A percentile compares a stretch with the other conserved stretches of the same genome.
These are phyloP conservation scores for Amphibolis antarctica DNA, from an alignment of 106 monocot genomes.

Conservation along the genomic window DNA sequence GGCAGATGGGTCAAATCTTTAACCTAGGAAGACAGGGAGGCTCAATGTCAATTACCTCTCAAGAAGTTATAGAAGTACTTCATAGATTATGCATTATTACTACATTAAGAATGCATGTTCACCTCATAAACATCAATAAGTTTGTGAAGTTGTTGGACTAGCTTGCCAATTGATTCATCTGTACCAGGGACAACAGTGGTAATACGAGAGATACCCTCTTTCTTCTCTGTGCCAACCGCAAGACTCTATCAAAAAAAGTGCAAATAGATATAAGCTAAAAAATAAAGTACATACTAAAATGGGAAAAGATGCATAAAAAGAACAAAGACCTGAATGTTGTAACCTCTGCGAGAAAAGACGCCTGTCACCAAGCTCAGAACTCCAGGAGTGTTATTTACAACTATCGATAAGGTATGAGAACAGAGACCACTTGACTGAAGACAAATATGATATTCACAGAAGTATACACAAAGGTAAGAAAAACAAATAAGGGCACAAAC, in stretches of 20 bases:
- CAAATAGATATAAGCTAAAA: background rate
- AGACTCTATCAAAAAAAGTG: conserved; percentile 48
- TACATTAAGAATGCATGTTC: background rate
- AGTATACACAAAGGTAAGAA: background rate
- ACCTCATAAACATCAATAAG: conserved; percentile 87
- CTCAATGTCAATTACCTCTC: too few relatives aligned
- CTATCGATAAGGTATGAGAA: conserved; percentile 88
- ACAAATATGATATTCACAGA: background rate
- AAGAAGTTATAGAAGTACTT: background rate
- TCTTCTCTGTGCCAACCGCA: conserved; percentile 81
- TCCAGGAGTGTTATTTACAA: conserved; percentile 83
- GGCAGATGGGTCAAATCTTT: conserved; percentile 68
- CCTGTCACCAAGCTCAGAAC: conserved; percentile 87
- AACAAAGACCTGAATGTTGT: conserved; percentile 81
- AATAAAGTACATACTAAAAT: conserved; percentile 1
- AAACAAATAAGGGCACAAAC: background rate
- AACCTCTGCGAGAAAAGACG: conserved; percentile 92
- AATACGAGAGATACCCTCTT: conserved; percentile 72
- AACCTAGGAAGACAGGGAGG: conserved; percentile 36
- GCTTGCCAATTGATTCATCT: conserved; percentile 70
- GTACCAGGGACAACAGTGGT: conserved; percentile 91
- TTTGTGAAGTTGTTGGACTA: conserved; percentile 85
- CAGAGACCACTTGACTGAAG: conserved; percentile 64
- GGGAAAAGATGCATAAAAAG: background rate
- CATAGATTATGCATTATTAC: background rate